A percentile compares a stretch with the other conserved stretches of the same genome.
Conservation (phyloP, 176 grass and related monocot species). For the Bromus sterilis region DNA sequence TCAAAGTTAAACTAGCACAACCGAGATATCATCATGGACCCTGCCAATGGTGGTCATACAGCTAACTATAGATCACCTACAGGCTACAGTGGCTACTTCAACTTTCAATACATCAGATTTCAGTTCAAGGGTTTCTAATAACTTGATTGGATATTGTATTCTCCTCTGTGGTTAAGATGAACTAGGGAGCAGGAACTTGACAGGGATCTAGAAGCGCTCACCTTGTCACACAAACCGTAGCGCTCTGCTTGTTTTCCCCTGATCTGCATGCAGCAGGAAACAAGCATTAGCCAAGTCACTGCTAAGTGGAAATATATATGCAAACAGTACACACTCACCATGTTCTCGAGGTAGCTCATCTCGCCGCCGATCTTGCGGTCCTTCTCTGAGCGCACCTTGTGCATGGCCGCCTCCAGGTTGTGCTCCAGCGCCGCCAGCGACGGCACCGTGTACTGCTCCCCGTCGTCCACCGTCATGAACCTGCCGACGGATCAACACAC, state of each 20-base stretch:
- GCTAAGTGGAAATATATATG: no score
- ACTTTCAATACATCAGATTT: neutral
- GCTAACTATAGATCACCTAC: neutral
- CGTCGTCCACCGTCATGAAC: slow-evolving; percentile 69
- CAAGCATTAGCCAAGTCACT: neutral
- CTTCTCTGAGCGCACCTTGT: slow-evolving; percentile 71
- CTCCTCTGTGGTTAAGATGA: neutral
- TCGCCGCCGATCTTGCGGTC: slow-evolving; percentile 74
- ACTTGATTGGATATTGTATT: neutral
- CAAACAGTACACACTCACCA: slow-evolving; percentile 10
- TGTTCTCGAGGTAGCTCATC: slow-evolving; percentile 64
- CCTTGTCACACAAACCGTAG: slow-evolving; percentile 65
- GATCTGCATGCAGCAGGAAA: slow-evolving; percentile 40
- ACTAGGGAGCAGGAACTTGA: neutral
- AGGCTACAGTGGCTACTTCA: neutral
- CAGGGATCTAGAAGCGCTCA: slow-evolving; percentile 1
- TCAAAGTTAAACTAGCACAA: neutral
- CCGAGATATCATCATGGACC: neutral
- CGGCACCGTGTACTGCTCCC: slow-evolving; percentile 63
- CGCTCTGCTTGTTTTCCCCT: slow-evolving; percentile 63
- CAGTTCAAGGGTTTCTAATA: neutral
- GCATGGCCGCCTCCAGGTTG: slow-evolving; percentile 66
- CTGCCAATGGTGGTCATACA: neutral
- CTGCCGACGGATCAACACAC: neutral
- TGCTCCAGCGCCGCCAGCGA: slow-evolving; percentile 64